Percentiles rank a stretch among this genome's conserved stretches.
These are phyloP conservation scores for Durio zibethinus DNA, from an alignment of 345 rosid genomes.

Conservation along the genomic window DNA sequence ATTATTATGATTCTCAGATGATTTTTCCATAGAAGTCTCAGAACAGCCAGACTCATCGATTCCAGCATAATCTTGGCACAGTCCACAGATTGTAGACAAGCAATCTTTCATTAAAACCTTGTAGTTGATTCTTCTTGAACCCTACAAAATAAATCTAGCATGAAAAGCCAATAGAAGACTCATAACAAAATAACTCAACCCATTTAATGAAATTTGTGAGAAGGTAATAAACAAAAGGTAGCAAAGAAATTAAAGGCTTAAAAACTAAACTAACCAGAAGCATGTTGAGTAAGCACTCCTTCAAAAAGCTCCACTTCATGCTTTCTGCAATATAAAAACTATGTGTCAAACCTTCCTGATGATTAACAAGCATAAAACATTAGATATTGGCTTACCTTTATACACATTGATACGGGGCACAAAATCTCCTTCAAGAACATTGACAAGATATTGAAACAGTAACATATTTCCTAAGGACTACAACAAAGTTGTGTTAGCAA, in stretches of 20 bases:
- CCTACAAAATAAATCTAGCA: slow-evolving; percentile 37
- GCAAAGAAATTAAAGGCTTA: neutral
- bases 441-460: slow-evolving; percentile 69
- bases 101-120: slow-evolving; percentile 66
- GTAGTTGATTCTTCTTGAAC: slow-evolving; percentile 67
- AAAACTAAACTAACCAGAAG: slow-evolving; percentile 53
- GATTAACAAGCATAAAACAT: neutral
- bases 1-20: slow-evolving; percentile 24
- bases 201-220: neutral
- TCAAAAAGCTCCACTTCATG: slow-evolving; percentile 60
- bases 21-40: slow-evolving; percentile 20
- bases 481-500: slow-evolving; percentile 25
- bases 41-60: slow-evolving; percentile 10
- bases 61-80: slow-evolving; percentile 31
- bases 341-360: slow-evolving; percentile 2
- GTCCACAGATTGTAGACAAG: slow-evolving; percentile 47
- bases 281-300: slow-evolving; percentile 62
- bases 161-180: neutral
- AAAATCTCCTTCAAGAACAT: slow-evolving; percentile 65
- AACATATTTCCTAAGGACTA: slow-evolving; percentile 64
- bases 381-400: slow-evolving; percentile 37
- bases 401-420: slow-evolving; percentile 41
- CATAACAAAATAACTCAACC: neutral
- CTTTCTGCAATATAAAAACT: slow-evolving; percentile 51
- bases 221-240: neutral